Evolutionary conservation across 2,329 filamentous ascomycete species (phyloP), one percentile per base, ranked within the genome.

Genomic region (Talaromyces sp.): DNA sequence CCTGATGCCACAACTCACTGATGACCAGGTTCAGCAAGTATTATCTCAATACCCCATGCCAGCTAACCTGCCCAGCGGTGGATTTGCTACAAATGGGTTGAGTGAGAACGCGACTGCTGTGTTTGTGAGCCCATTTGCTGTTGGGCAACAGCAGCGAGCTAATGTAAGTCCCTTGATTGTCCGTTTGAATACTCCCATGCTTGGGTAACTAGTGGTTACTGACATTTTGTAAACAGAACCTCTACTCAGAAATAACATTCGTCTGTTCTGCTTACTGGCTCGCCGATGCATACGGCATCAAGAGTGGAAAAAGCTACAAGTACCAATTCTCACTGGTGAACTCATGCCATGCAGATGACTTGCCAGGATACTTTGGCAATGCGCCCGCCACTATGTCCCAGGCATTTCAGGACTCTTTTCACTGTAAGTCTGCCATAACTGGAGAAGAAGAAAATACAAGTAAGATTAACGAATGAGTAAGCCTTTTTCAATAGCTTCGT

Each of bases 331-430:
- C 88, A 21, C 79, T 89, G 22, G 81, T 91, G 45, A 83, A 84
- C 40, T 83, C 86, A 17, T 85, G 88, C 62, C 82, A 85, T 67
- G 76, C 77, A 1, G 81, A 85, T 25, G 89, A 89, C 33, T 80
- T 93, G 9, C 74, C 77, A 54, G 73, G 69, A 0, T 74, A 77
- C 56, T 71, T 75, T 51, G 63, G 64, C n/a, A 66, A 67, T 6
- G 36, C 22, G 6, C 45, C 50, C 21, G 33, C 28, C 39, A 62
- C 58, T 4, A 57, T 62, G 60, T 50, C 41, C 25, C 41, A 40
- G 48, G 48, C 21, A 45, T 64, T 46, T 31, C 60, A 35, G 53
- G 59, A 46, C 33, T 53, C 62, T 35, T 62, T 63, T n/a, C 65
- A 68, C 53, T 62, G 64, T 62, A 56, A 70, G 28, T 67, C 61